Base-by-base conservation (phyloP, 306 rosid species). In the Rubus idaeus region DNA sequence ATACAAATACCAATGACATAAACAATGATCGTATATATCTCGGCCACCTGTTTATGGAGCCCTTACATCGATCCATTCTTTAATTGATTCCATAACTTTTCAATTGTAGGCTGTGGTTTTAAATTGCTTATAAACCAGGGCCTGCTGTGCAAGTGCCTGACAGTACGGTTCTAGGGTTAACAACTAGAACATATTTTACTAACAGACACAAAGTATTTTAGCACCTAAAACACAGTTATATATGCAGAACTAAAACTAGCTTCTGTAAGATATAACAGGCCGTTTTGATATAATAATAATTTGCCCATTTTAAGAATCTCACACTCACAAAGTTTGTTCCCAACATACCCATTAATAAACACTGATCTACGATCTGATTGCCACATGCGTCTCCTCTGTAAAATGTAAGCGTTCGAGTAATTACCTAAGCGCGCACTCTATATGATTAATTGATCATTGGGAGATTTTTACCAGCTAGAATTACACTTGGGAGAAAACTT, bases 21-120 rank as follows among this genome's bases (percentile, higher is more conserved):
- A 74, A 61, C 70, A 60, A 45, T 74, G 46, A 74, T 46, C 77
- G 37, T 60, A n/a, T n/a, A n/a, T n/a, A 45, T 57, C 55, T 30
- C 35, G 35, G 35, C 40, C 23, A 10, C 70, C 39, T 17, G 37
- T 73, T 73, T 52, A 18, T 52, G 49, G 46, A 37, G 37, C n/a
- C 26, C 56, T 71, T 20, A 23, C 65, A 17, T 42, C 2, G 46
- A 42, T 40, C 67, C 67, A 39, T 72, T 71, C 76, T 52, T 53
- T 72, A 52, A 53, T 57, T 53, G 50, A 51, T 51, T 71, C 62
- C 35, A 10, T 52, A 18, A 10, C 35, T 30, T 30, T 30, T 30
- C 40, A 39, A 65, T 39, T 65, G 17, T 14, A 11, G 7, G 21
- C 41, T 4, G 46, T 46, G 7, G 2, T 68, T 6, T 1, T 12